These are phyloP conservation scores for Trametes cinnabarina DNA, from an alignment of 768 basidiomycete species.

Conservation along the genomic window DNA sequence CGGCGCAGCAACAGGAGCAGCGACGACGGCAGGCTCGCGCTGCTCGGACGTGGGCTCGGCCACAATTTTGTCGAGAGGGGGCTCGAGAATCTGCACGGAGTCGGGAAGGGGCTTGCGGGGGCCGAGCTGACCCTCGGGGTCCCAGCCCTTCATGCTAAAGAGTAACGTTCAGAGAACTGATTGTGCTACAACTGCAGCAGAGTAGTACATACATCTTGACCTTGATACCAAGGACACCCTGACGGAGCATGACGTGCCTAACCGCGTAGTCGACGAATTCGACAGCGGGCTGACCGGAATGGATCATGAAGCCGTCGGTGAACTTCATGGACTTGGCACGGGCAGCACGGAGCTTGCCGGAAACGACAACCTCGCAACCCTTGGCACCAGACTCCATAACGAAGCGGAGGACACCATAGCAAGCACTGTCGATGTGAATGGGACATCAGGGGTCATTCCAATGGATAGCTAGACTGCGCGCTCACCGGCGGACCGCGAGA, in stretches of 20 bases:
- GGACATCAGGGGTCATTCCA: background rate
- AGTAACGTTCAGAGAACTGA: too few species aligned
- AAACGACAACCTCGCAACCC: conserved; percentile 99
- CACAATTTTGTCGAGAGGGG: conserved; percentile 86
- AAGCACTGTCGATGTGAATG: conserved; percentile 67
- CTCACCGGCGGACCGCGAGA: conserved; percentile 95
- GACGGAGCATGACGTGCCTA: conserved; percentile 94
- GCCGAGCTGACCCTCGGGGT: conserved; percentile 87
- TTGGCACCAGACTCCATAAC: conserved; percentile 99
- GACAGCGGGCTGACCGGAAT: conserved; percentile 95
- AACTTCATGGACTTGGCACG: conserved; percentile 99
- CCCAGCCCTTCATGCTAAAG: conserved; percentile 90
- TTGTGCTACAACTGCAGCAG: background rate
- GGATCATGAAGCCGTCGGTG: conserved; percentile 99
- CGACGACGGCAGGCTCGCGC: conserved; percentile 57
- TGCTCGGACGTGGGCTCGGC: conserved; percentile 89
- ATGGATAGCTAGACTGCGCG: conserved; percentile 17
- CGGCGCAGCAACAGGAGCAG: conserved; percentile 48
- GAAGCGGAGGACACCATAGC: conserved; percentile 99
- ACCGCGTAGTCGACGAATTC: conserved; percentile 99
- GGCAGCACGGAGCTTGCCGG: conserved; percentile 98
- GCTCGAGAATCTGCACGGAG: conserved; percentile 86
- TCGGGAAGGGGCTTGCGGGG: conserved; percentile 95
- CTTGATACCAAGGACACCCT: conserved; percentile 99
- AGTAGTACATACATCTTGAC: conserved; percentile 84